phyloP scores from a whole-genome alignment of 148 eudicot species.

The Silene conica region DNA sequence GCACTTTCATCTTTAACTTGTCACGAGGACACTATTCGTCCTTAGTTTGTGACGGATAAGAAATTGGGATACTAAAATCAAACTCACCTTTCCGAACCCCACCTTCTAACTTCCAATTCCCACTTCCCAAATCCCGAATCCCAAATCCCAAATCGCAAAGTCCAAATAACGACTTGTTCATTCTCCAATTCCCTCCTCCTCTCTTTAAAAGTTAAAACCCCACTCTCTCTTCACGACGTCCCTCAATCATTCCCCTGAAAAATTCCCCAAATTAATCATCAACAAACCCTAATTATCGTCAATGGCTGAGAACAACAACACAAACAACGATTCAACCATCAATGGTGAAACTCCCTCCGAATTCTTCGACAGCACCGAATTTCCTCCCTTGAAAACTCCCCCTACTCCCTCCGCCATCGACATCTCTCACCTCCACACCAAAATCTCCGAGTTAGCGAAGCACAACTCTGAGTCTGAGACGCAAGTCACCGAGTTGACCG shows the following conservation, averaged over 20 bases:
- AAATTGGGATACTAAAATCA: too few species aligned
- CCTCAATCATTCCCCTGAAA: too few species aligned
- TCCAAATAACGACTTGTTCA: neutral
- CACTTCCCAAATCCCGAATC: neutral
- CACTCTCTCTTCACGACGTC: neutral
- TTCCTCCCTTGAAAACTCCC: conserved; percentile 10
- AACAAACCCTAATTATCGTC: neutral
- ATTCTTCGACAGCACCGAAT: conserved; percentile 19
- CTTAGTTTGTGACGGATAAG: too few species aligned
- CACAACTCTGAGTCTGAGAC: neutral
- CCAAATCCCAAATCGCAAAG: neutral
- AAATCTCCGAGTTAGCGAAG: conserved; percentile 14
- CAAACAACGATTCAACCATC: neutral
- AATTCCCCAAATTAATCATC: neutral
- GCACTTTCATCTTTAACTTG: too few species aligned
- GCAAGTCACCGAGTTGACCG: neutral
- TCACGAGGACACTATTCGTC: too few species aligned
- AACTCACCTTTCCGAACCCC: too few species aligned
- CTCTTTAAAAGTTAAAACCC: neutral
- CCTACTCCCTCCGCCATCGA: neutral
- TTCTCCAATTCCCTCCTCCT: neutral
- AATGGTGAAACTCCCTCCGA: conserved; percentile 3
- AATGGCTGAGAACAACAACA: conserved; percentile 20
- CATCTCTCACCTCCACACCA: conserved; percentile 10
- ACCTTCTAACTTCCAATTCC: too few species aligned